Evolutionary conservation across 1,284 basidiomycete species (phyloP), one percentile per base, ranked within the genome.

Genomic region (Ceratobasidium papillatum): DNA sequence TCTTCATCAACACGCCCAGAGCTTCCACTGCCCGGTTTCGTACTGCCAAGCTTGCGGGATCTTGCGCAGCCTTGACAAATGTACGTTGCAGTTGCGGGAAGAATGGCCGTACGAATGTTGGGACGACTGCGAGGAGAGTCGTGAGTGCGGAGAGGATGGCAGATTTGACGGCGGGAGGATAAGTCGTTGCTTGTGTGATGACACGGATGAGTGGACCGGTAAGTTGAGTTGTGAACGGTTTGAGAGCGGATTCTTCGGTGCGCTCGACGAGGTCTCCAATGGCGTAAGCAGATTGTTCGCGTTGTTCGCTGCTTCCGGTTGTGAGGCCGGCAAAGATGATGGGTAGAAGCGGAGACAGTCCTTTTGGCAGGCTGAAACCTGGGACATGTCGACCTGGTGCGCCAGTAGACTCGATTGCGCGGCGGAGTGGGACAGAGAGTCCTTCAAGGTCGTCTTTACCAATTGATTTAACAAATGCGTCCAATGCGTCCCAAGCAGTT

Each of bases 1-100:
- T 91, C 79, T 89, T 90, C 96, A 99, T 98, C 80, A 99, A 85
- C n/a, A 91, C 88, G 27, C 96, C 96, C 0, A 99, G 86, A 34
- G 94, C 96, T 36, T 90, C 86, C 0, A 91, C 94, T 0, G 96
- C 96, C 69, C 89, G 90, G 75, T 85, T 91, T 65, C 97, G 90
- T 34, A 99, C 95, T 22, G 89, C 90, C 1, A 88, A 84, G 78
- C 93, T 94, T 0, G 91, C 87, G 0, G 91, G 83, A 81, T 99
- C 97, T 75, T 91, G 88, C 0, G 94, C 88, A 47, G 95, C 94
- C 84, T 99, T 99, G 82, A 98, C 93, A 81, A 99, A 99, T 0
- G 96, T 98, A 49, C 97, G 89, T 81, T 99, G 97, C 45, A 99
- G 85, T 81, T 99, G 97, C 1, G 97, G 98, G 87, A 98, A 98